A percentile compares a stretch with the other conserved stretches of the same genome.
Evolutionary conservation across 805 yeast genomes (phyloP).

Genomic region (Metschnikowia continentalis): DNA sequence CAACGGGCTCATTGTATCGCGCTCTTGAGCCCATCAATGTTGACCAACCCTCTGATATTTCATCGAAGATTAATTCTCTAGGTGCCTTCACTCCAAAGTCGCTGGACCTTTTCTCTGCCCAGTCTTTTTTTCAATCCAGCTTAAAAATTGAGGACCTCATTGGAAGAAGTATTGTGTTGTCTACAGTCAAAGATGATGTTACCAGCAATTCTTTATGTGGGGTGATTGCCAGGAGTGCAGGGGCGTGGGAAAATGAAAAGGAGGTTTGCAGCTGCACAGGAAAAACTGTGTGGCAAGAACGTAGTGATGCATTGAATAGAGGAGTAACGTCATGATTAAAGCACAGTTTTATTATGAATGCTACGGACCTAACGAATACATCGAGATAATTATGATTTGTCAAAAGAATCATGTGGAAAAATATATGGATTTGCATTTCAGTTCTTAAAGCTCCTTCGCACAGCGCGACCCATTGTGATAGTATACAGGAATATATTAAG

Average conservation of each 20-base stretch:
- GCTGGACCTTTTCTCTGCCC: conserved; percentile 25
- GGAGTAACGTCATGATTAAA: conserved; percentile 40
- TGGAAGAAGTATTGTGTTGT: conserved; percentile 62
- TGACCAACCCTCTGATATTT: conserved; percentile 19
- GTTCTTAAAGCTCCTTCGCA: background rate
- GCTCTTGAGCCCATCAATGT: conserved; percentile 41
- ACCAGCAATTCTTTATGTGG: conserved; percentile 59
- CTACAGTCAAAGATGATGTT: conserved; percentile 35
- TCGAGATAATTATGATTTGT: background rate
- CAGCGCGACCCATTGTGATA: background rate
- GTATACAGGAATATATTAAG: background rate
- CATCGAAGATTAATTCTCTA: conserved; percentile 30
- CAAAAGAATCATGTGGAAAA: background rate
- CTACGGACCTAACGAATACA: background rate
- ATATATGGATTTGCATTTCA: background rate
- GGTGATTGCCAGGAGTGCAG: conserved; percentile 93
- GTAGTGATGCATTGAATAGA: conserved; percentile 64
- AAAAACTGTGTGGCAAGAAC: conserved; percentile 93
- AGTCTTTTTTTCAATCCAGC: conserved; percentile 37
- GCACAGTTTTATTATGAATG: background rate
- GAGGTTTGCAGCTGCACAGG: conserved; percentile 93
- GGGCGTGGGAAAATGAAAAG: conserved; percentile 94
- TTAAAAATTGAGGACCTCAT: conserved; percentile 56
- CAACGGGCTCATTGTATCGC: conserved; percentile 53
- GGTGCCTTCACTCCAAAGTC: conserved; percentile 26